Percentiles rank a stretch among this genome's conserved stretches.
Conservation (phyloP, 768 basidiomycete genomes). For the Antrodiella citrinella region DNA sequence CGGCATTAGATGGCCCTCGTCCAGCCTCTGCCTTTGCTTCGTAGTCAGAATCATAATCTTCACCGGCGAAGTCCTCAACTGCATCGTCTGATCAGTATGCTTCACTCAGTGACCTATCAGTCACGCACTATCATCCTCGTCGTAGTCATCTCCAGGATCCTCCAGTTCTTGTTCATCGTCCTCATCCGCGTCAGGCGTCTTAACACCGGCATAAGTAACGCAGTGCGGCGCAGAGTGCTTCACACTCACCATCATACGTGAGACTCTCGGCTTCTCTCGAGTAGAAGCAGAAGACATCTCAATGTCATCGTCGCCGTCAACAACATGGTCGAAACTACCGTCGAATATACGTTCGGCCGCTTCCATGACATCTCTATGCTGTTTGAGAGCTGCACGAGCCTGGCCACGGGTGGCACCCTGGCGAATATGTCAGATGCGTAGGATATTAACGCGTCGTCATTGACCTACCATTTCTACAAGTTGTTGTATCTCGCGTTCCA, state of each 20-base stretch:
- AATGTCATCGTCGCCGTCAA: constrained; percentile 38
- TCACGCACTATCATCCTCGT: constrained; percentile 40
- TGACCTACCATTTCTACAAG: constrained; percentile 28
- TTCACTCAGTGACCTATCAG: background rate
- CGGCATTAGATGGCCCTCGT: constrained; percentile 48
- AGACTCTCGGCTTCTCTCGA: constrained; percentile 7
- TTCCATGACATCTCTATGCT: constrained; percentile 85
- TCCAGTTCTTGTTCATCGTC: constrained; percentile 39
- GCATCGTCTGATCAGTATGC: background rate
- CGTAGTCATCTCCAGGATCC: constrained; percentile 39
- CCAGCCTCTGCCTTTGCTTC: constrained; percentile 36
- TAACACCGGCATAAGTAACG: constrained; percentile 1
- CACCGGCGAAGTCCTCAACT: constrained; percentile 54
- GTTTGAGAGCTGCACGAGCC: constrained; percentile 74
- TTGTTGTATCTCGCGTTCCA: constrained; percentile 27
- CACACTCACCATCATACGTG: constrained; percentile 21
- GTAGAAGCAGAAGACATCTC: constrained; percentile 12
- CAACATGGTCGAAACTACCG: constrained; percentile 74
- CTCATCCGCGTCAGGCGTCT: constrained; percentile 56
- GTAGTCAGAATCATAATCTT: constrained; percentile 83
- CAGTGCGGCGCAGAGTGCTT: background rate
- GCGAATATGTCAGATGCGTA: background rate
- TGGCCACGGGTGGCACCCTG: constrained; percentile 80
- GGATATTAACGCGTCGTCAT: background rate
- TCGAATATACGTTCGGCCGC: constrained; percentile 83